These are phyloP conservation scores for Celoporthe dispersa DNA, from an alignment of 2,329 filamentous ascomycete species.

Conservation along the genomic window DNA sequence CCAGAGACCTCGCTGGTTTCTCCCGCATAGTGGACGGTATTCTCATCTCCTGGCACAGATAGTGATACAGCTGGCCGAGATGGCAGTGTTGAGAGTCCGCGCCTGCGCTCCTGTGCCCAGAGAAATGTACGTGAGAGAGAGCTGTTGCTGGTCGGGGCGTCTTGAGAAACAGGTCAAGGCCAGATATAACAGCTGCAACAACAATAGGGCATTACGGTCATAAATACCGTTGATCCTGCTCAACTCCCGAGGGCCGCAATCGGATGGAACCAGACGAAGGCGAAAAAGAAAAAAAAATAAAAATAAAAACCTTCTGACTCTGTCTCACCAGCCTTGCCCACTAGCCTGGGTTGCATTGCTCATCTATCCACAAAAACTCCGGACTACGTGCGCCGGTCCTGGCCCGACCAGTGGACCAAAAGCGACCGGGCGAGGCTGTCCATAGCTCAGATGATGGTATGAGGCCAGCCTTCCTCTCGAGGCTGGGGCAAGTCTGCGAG, in stretches of 20 bases:
- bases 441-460: background rate
- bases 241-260: slow-evolving; percentile 7
- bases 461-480: background rate
- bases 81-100: background rate
- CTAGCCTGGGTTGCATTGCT: slow-evolving; percentile 4
- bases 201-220: background rate
- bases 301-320: background rate
- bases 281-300: background rate
- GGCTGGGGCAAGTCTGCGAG: background rate
- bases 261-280: slow-evolving; percentile 5
- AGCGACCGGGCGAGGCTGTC: background rate
- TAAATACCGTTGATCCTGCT: background rate
- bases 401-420: background rate
- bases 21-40: slow-evolving; percentile 16
- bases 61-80: background rate
- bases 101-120: background rate
- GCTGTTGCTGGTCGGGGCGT: background rate
- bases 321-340: slow-evolving; percentile 9
- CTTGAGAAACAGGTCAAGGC: background rate
- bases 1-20: slow-evolving; percentile 14
- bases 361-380: slow-evolving; percentile 13
- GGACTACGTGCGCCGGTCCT: slow-evolving; percentile 7
- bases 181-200: slow-evolving; percentile 6
- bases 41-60: background rate
- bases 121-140: background rate